A percentile compares a stretch with the other conserved stretches of the same genome.
phyloP scores from a whole-genome alignment of 2,329 filamentous ascomycete genomes.

The Grosmannia serpens region DNA sequence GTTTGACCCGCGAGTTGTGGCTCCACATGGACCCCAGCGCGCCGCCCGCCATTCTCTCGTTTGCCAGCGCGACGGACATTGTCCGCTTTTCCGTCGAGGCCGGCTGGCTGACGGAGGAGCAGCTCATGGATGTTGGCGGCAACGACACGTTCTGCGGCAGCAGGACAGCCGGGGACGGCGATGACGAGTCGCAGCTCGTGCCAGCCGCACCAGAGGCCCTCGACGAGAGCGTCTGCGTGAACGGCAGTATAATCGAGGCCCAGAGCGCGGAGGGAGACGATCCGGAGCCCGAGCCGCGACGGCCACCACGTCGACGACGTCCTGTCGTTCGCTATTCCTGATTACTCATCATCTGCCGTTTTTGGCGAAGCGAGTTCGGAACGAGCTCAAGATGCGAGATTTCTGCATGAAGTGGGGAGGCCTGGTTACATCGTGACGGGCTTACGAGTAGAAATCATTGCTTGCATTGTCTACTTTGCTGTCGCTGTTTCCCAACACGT shows the following conservation, averaged over 20 bases:
- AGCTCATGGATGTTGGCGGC: constrained; percentile 27
- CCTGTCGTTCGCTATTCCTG: constrained; percentile 3
- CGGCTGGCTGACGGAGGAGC: constrained; percentile 43
- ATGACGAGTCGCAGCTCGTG: not conserved
- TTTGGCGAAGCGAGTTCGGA: not conserved
- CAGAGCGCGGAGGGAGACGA: constrained; percentile 10
- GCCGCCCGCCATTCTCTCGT: constrained; percentile 33
- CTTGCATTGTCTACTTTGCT: too few species aligned
- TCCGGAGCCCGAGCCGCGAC: constrained; percentile 4
- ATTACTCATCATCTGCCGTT: not conserved
- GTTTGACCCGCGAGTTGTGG: constrained; percentile 41
- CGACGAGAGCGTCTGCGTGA: not conserved
- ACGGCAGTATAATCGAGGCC: constrained; percentile 12
- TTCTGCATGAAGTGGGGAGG: too few species aligned
- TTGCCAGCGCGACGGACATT: constrained; percentile 43
- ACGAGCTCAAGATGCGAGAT: not conserved
- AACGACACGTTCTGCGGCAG: not conserved
- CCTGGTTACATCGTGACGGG: too few species aligned
- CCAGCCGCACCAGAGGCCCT: not conserved
- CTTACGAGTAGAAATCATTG: too few species aligned
- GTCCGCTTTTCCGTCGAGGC: constrained; percentile 46
- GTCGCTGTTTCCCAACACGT: too few species aligned
- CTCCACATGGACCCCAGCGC: constrained; percentile 40
- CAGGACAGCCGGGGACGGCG: not conserved
- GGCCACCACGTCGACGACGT: constrained; percentile 12